Evolutionary conservation across 257 asterid species (phyloP).

Genomic region (Ophiorrhiza pumila): DNA sequence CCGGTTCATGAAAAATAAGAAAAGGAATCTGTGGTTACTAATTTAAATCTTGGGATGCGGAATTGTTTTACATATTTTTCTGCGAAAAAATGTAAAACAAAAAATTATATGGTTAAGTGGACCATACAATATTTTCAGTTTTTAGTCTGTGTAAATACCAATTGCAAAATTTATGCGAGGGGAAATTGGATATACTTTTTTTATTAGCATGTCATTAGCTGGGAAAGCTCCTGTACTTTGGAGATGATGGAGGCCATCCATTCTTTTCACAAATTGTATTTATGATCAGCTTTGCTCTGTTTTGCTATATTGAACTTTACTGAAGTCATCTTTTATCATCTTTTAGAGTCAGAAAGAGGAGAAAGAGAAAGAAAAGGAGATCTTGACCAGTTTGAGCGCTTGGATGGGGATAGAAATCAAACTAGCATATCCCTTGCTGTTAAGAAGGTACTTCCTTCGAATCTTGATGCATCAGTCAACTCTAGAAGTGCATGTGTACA

Average conservation of each 20-base stretch:
- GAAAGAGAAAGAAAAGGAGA: constrained; percentile 98
- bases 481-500: background rate
- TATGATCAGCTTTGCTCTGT: background rate
- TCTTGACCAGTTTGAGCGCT: constrained; percentile 91
- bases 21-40: background rate
- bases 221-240: background rate
- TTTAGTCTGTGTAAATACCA: background rate
- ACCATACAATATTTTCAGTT: background rate
- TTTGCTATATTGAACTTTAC: background rate
- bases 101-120: background rate
- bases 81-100: background rate
- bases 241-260: background rate
- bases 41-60: background rate
- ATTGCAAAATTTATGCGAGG: background rate
- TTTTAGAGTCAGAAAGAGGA: constrained; percentile 81
- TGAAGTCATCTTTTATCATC: constrained; percentile 20
- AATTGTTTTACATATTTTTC: background rate
- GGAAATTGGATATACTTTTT: background rate
- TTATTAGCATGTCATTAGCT: background rate
- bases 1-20: background rate
- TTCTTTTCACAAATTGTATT: background rate
- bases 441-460: constrained; percentile 58
- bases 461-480: background rate
- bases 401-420: constrained; percentile 91
- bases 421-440: constrained; percentile 75